Conservation (phyloP, 169 alveolate genomes). For the Plasmodium malariae region DNA sequence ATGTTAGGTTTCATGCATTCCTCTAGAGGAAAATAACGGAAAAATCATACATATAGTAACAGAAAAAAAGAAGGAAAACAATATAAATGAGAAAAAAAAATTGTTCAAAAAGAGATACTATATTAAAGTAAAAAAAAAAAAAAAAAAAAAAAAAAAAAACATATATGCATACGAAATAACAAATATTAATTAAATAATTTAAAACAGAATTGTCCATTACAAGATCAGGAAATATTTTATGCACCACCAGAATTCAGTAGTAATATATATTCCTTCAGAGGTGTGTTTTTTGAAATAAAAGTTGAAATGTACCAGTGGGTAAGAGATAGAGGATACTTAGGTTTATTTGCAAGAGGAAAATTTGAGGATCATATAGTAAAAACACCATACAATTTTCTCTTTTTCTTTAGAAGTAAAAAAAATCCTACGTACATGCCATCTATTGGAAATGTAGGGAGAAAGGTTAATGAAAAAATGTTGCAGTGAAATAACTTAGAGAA, state of each 20-base stretch:
- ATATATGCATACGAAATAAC: too few species aligned
- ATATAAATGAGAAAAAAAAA: too few species aligned
- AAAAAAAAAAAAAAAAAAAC: too few species aligned
- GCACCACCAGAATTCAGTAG: conserved; percentile 86
- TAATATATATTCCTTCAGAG: conserved; percentile 85
- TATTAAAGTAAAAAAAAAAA: too few species aligned
- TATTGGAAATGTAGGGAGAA: conserved; percentile 50
- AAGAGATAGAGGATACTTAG: conserved; percentile 63
- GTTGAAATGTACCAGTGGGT: conserved; percentile 88
- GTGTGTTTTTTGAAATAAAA: conserved; percentile 84
- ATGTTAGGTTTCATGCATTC: conserved; percentile 71
- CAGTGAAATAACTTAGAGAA: background rate
- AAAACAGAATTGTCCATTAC: conserved; percentile 81
- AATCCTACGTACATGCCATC: conserved; percentile 63
- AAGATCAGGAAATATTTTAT: conserved; percentile 78
- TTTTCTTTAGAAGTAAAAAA: conserved; percentile 38
- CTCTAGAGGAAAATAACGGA: conserved; percentile 72
- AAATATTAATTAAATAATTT: conserved; percentile 11
- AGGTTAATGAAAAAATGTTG: too few species aligned
- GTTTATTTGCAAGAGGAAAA: conserved; percentile 46
- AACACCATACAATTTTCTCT: conserved; percentile 63
- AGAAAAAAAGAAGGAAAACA: conserved; percentile 7
- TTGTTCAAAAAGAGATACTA: too few species aligned
- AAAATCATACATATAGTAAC: conserved; percentile 72
- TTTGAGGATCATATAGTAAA: conserved; percentile 72